Evolutionary conservation across 768 basidiomycete species (phyloP).

Genomic region (Macrolepiota fuliginosa): DNA sequence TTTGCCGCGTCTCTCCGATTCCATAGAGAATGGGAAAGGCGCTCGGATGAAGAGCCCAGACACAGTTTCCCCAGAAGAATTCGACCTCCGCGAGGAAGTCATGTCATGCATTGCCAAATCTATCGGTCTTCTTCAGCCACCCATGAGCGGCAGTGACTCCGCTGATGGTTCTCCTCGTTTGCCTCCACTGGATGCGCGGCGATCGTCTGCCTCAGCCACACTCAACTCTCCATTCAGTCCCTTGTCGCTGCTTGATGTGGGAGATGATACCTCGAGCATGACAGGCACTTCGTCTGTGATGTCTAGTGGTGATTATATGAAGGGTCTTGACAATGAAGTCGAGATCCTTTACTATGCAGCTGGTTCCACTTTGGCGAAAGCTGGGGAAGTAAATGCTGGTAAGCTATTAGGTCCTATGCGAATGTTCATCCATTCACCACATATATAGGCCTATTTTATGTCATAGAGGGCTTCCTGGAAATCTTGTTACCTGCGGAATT

Average conservation of each 20-base stretch:
- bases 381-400: conserved; percentile 90
- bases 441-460: conserved; percentile 79
- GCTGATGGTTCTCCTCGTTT: conserved; percentile 65
- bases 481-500: conserved; percentile 65
- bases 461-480: conserved; percentile 95
- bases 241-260: conserved; percentile 66
- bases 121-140: conserved; percentile 89
- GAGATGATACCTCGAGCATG: conserved; percentile 67
- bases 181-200: conserved; percentile 41
- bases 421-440: conserved; percentile 11
- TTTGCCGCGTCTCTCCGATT: conserved; percentile 28
- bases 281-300: conserved; percentile 56
- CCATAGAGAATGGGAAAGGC: conserved; percentile 25
- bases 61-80: conserved; percentile 55
- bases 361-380: conserved; percentile 81
- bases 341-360: conserved; percentile 93
- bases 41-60: conserved; percentile 15
- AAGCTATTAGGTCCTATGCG: conserved; percentile 5
- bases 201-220: conserved; percentile 28
- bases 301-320: conserved; percentile 58
- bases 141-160: conserved; percentile 66
- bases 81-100: conserved; percentile 94
- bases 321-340: conserved; percentile 92
- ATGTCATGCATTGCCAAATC: conserved; percentile 98
- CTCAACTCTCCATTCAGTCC: conserved; percentile 73